Conservation (phyloP, 2,329 filamentous ascomycete species). For the Capronia coronata region DNA sequence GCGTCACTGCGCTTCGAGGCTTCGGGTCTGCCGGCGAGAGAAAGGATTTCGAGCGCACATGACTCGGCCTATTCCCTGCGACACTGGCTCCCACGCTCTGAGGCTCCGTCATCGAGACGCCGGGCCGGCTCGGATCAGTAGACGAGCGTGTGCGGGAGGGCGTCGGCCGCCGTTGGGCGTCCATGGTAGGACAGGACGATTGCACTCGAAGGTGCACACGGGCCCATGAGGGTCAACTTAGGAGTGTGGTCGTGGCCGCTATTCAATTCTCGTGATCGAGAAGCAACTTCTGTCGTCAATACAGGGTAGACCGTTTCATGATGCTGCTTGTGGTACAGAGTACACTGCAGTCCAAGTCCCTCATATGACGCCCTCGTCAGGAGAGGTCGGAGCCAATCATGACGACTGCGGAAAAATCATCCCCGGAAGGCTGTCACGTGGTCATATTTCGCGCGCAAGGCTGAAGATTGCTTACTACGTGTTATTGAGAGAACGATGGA, state of each 20-base stretch:
- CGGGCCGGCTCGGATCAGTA: conserved; percentile 6
- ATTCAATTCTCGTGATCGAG: too few species aligned
- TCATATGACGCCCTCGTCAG: too few species aligned
- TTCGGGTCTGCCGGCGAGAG: conserved; percentile 16
- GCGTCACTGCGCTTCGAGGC: conserved; percentile 8
- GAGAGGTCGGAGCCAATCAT: background rate
- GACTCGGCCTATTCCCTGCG: conserved; percentile 6
- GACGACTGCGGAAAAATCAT: background rate
- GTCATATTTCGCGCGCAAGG: background rate
- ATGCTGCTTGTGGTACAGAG: too few species aligned
- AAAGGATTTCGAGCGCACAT: conserved; percentile 17
- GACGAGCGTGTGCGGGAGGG: conserved; percentile 14
- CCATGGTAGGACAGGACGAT: background rate
- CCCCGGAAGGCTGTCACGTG: background rate
- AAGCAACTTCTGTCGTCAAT: too few species aligned
- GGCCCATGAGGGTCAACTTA: background rate
- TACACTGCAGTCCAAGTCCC: too few species aligned
- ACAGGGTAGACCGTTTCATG: too few species aligned
- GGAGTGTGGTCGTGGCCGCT: background rate
- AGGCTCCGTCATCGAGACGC: background rate
- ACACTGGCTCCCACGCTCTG: background rate
- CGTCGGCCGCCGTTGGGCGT: conserved; percentile 2
- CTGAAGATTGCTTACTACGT: too few species aligned
- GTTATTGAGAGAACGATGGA: too few species aligned
- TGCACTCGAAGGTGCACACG: conserved; percentile 1